Conservation (phyloP, 164 flowering plant genomes). For the Vitis amurensis region DNA sequence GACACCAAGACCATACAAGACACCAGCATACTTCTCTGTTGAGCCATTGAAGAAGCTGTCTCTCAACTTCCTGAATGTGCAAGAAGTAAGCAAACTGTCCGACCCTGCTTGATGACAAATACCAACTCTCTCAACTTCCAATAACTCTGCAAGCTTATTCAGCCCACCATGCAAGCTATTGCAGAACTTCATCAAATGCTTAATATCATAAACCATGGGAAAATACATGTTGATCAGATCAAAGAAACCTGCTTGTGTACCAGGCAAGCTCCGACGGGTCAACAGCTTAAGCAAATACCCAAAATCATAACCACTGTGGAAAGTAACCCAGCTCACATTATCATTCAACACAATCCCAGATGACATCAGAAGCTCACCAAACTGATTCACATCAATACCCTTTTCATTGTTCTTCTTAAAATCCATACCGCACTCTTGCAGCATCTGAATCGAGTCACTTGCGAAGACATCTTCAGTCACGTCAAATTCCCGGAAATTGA, state of each 20-base stretch:
- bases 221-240: constrained; percentile 43
- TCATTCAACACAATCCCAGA: constrained; percentile 51
- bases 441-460: constrained; percentile 46
- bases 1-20: constrained; percentile 52
- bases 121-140: constrained; percentile 62
- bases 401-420: constrained; percentile 49
- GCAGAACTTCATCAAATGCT: constrained; percentile 66
- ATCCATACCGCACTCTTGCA: constrained; percentile 53
- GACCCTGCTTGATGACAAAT: constrained; percentile 61
- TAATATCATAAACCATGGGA: constrained; percentile 52
- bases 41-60: constrained; percentile 46
- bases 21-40: constrained; percentile 50
- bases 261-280: constrained; percentile 45
- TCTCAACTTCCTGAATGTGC: constrained; percentile 53
- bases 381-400: constrained; percentile 49
- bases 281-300: constrained; percentile 49
- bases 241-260: constrained; percentile 46
- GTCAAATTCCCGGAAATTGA: constrained; percentile 55
- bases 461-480: constrained; percentile 39
- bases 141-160: constrained; percentile 55
- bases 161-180: constrained; percentile 60
- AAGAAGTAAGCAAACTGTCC: constrained; percentile 53
- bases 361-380: constrained; percentile 60
- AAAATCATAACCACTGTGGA: constrained; percentile 53
- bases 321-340: constrained; percentile 43